phyloP scores from a whole-genome alignment of 352 stramenopile genomes.

The Phytophthora tentaculata region DNA sequence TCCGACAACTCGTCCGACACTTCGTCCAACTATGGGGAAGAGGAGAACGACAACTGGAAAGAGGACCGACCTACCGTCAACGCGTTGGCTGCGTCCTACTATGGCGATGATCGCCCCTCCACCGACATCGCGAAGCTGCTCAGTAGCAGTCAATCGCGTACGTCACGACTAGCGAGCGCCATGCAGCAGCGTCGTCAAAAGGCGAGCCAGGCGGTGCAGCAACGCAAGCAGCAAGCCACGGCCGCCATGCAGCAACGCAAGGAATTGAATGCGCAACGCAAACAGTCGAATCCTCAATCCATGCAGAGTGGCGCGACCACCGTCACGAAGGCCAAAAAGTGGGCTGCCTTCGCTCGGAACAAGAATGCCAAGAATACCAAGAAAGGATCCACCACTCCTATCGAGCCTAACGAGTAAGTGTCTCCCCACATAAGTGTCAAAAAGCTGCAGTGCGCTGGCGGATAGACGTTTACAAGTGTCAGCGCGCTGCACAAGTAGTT shows the following conservation, averaged over 20 bases:
- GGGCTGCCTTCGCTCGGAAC: conserved; percentile 30
- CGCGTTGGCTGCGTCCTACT: conserved; percentile 38
- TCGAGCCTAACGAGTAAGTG: conserved; percentile 35
- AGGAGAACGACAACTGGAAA: conserved; percentile 36
- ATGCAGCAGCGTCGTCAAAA: conserved; percentile 46
- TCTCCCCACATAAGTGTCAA: not conserved
- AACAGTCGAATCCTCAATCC: conserved; percentile 6
- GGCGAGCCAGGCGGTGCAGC: conserved; percentile 36
- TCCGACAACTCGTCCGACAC: conserved; percentile 46
- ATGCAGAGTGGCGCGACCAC: conserved; percentile 25
- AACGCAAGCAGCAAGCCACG: conserved; percentile 37
- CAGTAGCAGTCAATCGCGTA: conserved; percentile 28
- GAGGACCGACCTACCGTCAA: conserved; percentile 41
- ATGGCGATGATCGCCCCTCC: conserved; percentile 52
- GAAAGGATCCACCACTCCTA: conserved; percentile 23
- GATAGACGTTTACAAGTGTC: conserved; percentile 23
- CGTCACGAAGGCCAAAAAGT: conserved; percentile 45
- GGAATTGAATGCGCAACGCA: conserved; percentile 20
- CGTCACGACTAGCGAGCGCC: conserved; percentile 34
- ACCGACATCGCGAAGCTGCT: conserved; percentile 55
- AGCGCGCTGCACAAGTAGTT: conserved; percentile 16
- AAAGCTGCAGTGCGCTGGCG: conserved; percentile 13
- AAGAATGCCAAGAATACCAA: conserved; percentile 31
- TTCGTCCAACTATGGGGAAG: conserved; percentile 38
- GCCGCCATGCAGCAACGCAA: conserved; percentile 35